Base-by-base conservation (phyloP, 495 filamentous ascomycete genomes). In the Penicillium cinerascens region DNA sequence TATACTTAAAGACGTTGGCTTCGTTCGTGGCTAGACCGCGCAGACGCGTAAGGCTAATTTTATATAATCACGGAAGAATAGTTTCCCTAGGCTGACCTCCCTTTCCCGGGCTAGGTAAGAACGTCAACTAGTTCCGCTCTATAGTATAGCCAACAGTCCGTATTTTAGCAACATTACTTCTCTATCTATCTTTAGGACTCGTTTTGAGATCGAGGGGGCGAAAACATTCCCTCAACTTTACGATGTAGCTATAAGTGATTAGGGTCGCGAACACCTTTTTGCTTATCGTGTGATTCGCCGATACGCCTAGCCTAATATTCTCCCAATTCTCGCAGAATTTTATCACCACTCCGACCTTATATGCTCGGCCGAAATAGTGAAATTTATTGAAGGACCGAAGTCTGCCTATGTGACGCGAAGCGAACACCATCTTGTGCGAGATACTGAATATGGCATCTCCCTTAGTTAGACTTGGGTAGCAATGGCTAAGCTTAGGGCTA, bases 391-490 rank as follows among this genome's bases (percentile, higher is more conserved):
- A 29, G 58, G 52, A 2, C 58, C 51, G 1, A 42, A 42, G 21
- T 33, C 26, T 38, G 45, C 17, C 3, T 29, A 29, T 21, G 49
- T 41, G 38, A 17, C 46, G 21, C 57, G 49, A 49, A 60, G 57
- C 22, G 52, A 60, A 29, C 57, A 60, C 49, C 9, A 10, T 17
- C 20, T 60, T 1, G 48, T 60, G 11, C 52, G 57, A 8, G 41
- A 22, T 9, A 49, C 39, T 41, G 21, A 16, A 18, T 46, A 33
- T 40, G 27, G 43, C 6, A 49, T 52, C 11, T 49, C 57, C 44
- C 54, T 61, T 4, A 53, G 21, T 4, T 53, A 61, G 35, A 50
- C 51, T 16, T 61, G 58, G 58, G 53, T 49, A 15, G 58, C 58
- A 42, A 37, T 61, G 58, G 58, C 58, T 1, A 61, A 51, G 46